A percentile compares a stretch with the other conserved stretches of the same genome.
phyloP scores from a whole-genome alignment of 805 yeast species.

The Ogataea naganishii region DNA sequence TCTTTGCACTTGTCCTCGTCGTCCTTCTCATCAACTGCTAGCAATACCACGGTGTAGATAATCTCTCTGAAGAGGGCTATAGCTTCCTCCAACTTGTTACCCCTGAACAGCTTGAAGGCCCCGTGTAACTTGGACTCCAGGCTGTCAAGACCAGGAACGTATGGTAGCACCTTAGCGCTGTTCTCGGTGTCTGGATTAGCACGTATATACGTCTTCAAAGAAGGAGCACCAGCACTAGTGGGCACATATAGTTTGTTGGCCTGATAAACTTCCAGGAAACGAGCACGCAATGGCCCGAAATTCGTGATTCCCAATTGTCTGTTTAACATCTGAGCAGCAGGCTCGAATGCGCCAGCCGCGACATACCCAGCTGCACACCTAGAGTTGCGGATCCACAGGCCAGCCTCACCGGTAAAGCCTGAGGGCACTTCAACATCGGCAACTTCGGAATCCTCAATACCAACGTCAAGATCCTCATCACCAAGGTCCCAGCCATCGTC shows the following conservation, averaged over 20 bases:
- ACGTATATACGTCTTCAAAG: constrained; percentile 62
- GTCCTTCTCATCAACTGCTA: constrained; percentile 63
- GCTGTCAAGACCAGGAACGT: constrained; percentile 62
- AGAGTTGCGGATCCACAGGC: constrained; percentile 81
- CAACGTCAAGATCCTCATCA: constrained; percentile 70
- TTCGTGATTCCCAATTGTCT: constrained; percentile 82
- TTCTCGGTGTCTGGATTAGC: constrained; percentile 52
- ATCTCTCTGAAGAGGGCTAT: constrained; percentile 71
- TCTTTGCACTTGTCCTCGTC: constrained; percentile 72
- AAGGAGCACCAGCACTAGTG: constrained; percentile 65
- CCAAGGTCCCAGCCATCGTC: constrained; percentile 78
- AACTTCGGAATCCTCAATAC: constrained; percentile 28
- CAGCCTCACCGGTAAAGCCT: constrained; percentile 49
- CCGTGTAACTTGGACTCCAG: constrained; percentile 54
- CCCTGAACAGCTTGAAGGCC: constrained; percentile 78
- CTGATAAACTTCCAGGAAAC: constrained; percentile 80
- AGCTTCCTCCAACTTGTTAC: constrained; percentile 77
- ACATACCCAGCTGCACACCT: constrained; percentile 86
- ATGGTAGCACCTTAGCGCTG: constrained; percentile 46
- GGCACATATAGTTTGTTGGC: constrained; percentile 70
- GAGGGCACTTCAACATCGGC: constrained; percentile 25
- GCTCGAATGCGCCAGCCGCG: constrained; percentile 94
- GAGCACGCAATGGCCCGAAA: constrained; percentile 77
- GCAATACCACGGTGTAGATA: constrained; percentile 63
- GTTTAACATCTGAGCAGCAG: constrained; percentile 87